Evolutionary conservation across 305 asterid genomes (phyloP).

Genomic region (Solanum hybrid): DNA sequence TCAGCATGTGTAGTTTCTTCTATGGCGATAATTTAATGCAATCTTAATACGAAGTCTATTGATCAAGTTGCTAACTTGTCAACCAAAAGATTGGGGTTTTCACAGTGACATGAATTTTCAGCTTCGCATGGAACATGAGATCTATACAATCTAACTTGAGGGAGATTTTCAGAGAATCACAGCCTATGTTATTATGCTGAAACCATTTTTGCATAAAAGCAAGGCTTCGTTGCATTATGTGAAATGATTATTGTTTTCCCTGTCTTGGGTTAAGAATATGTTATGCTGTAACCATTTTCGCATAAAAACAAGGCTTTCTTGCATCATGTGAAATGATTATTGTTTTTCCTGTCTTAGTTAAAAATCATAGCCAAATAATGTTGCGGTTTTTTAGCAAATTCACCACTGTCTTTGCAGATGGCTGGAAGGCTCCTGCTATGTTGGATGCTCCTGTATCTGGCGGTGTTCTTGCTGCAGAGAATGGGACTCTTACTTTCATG

Average conservation of each 20-base stretch:
- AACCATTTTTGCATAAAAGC: background rate
- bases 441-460: constrained; percentile 99
- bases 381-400: background rate
- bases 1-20: background rate
- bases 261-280: background rate
- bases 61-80: background rate
- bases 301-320: background rate
- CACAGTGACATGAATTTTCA: background rate
- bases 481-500: constrained; percentile 94
- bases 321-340: background rate
- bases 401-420: constrained; percentile 25
- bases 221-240: background rate
- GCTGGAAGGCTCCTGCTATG: constrained; percentile 46
- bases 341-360: background rate
- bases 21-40: background rate
- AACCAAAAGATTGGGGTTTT: background rate
- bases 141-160: background rate
- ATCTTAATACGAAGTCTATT: background rate
- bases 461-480: constrained; percentile 80
- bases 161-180: background rate
- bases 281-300: background rate
- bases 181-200: background rate
- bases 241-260: background rate
- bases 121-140: background rate
- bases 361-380: background rate